phyloP scores from a whole-genome alignment of 2,329 filamentous ascomycete species.

The Fusarium nurragi region DNA sequence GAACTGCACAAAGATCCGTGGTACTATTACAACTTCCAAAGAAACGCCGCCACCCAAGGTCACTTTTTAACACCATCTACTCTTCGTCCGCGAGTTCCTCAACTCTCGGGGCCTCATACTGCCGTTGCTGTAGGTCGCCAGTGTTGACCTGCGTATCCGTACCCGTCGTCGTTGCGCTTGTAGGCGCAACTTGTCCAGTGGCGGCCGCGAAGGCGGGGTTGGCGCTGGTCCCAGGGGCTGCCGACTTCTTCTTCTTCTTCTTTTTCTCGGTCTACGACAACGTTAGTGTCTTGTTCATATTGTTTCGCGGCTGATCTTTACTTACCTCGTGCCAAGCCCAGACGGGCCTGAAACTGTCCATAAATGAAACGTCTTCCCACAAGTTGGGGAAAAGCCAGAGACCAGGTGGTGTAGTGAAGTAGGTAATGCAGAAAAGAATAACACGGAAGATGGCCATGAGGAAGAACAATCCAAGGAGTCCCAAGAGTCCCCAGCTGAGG shows the following conservation, averaged over 20 bases:
- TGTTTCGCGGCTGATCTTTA: constrained; percentile 14
- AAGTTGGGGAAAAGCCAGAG: constrained; percentile 99
- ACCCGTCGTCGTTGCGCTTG: constrained; percentile 65
- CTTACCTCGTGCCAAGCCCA: constrained; percentile 98
- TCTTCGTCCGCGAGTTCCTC: constrained; percentile 63
- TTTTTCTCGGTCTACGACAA: constrained; percentile 48
- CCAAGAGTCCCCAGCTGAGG: constrained; percentile 91
- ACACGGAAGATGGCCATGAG: constrained; percentile 96
- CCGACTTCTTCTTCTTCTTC: constrained; percentile 67
- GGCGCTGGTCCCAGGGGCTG: constrained; percentile 48
- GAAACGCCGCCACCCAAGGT: constrained; percentile 38
- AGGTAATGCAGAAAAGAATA: constrained; percentile 92
- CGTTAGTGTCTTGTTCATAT: constrained; percentile 31
- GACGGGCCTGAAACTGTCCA: constrained; percentile 93
- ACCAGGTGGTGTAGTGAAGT: constrained; percentile 84
- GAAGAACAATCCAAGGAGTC: constrained; percentile 92
- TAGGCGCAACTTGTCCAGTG: constrained; percentile 62
- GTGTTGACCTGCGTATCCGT: constrained; percentile 64
- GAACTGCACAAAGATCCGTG: constrained; percentile 26
- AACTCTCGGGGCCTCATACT: constrained; percentile 62
- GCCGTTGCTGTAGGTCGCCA: constrained; percentile 51
- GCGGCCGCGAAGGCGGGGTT: constrained; percentile 60
- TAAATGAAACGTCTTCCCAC: constrained; percentile 98
- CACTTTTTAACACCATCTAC: constrained; percentile 43
- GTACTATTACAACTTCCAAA: constrained; percentile 40